Conservation (phyloP, 805 yeast genomes). For the Clavispora asparagi region DNA sequence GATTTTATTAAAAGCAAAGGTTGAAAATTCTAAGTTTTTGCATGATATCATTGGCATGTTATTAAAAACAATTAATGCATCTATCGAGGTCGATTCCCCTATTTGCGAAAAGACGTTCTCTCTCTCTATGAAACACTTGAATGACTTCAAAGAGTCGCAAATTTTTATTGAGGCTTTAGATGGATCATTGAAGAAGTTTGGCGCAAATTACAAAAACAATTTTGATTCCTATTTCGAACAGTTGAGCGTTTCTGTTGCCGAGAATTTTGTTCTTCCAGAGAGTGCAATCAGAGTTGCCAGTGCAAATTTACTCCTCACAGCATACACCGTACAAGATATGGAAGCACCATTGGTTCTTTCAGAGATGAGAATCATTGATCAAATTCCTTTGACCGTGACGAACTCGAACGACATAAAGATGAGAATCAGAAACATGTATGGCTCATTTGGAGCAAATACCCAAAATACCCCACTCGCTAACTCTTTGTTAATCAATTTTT, state of each 20-base stretch:
- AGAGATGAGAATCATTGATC: slow-evolving; percentile 50
- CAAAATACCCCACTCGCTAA: slow-evolving; percentile 13
- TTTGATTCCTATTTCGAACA: slow-evolving; percentile 4
- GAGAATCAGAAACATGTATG: slow-evolving; percentile 45
- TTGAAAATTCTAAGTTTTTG: slow-evolving; percentile 19
- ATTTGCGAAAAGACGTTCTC: neutral
- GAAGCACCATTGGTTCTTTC: slow-evolving; percentile 39
- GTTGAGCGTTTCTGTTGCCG: slow-evolving; percentile 10
- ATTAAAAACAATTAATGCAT: slow-evolving; percentile 15
- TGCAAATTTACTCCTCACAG: slow-evolving; percentile 39
- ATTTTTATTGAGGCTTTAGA: slow-evolving; percentile 32
- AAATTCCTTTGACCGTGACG: slow-evolving; percentile 62
- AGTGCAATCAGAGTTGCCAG: slow-evolving; percentile 47
- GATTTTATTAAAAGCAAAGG: slow-evolving; percentile 4
- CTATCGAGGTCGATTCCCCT: neutral
- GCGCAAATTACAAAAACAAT: neutral
- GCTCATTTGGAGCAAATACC: slow-evolving; percentile 17
- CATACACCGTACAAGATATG: slow-evolving; percentile 15
- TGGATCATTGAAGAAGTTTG: slow-evolving; percentile 15
- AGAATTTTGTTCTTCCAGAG: slow-evolving; percentile 45
- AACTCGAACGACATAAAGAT: slow-evolving; percentile 71
- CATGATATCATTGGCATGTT: slow-evolving; percentile 41
- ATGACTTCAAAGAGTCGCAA: slow-evolving; percentile 28
- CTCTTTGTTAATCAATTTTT: slow-evolving; percentile 28
- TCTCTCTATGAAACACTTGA: slow-evolving; percentile 13